A percentile compares a stretch with the other conserved stretches of the same genome.
Conservation (phyloP, 768 basidiomycete species). For the Lactarius evosmus region DNA sequence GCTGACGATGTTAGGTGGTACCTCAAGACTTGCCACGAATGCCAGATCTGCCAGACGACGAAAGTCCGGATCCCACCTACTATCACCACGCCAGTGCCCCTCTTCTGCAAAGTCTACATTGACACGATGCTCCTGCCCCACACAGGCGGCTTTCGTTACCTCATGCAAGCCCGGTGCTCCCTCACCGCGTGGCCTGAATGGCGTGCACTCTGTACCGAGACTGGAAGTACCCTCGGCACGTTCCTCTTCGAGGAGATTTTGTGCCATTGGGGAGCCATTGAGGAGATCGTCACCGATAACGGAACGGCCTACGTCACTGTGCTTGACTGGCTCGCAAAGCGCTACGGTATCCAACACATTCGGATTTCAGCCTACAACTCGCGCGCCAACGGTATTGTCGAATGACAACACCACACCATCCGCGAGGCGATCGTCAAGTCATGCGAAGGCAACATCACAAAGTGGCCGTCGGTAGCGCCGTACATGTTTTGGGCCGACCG, state of each 20-base stretch:
- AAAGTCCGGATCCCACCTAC: slow-evolving; percentile 31
- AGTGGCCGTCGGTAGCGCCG: slow-evolving; percentile 35
- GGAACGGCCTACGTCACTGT: not conserved
- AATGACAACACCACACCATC: slow-evolving; percentile 35
- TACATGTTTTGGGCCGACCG: slow-evolving; percentile 40
- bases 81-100: slow-evolving; percentile 27
- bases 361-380: slow-evolving; percentile 44
- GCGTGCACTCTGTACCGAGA: slow-evolving; percentile 29
- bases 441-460: slow-evolving; percentile 32
- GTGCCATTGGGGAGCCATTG: not conserved
- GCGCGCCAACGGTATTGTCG: slow-evolving; percentile 39
- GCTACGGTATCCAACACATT: slow-evolving; percentile 40
- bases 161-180: slow-evolving; percentile 39
- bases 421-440: slow-evolving; percentile 39
- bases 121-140: slow-evolving; percentile 43
- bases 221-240: slow-evolving; percentile 4
- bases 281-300: not conserved
- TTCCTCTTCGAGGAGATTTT: not conserved
- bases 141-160: slow-evolving; percentile 35
- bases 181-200: slow-evolving; percentile 31
- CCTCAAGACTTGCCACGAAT: slow-evolving; percentile 37
- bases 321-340: not conserved
- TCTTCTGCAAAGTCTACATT: slow-evolving; percentile 27
- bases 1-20: slow-evolving; percentile 27
- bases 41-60: slow-evolving; percentile 33